Evolutionary conservation across 75 land plant genomes (phyloP), one percentile per base, ranked within the genome.

Genomic region (Ceratopteris richardii): DNA sequence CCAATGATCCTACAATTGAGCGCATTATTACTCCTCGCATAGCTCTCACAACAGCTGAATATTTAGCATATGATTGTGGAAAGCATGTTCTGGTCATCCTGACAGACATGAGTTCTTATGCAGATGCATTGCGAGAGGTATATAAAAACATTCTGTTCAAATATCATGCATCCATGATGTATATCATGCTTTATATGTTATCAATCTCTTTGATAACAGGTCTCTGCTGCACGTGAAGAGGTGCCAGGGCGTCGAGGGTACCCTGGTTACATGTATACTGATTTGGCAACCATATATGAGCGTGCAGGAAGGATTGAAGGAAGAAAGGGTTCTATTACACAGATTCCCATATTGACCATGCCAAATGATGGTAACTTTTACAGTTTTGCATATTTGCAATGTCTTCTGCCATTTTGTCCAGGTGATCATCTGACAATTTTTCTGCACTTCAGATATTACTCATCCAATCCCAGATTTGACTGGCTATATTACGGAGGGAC

Each of bases 111-210:
- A 86, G 90, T 57, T 86, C 90, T 24, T 94, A 94, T 83, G 98
- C 98, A 24, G 98, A 94, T 79, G 98, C 98, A 19, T 88, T 94
- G 72, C 98, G 98, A 77, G 98, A 94, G 96, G 96, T 94, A 70
- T 63, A 21, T 22, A 0, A 13, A 51, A 13, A 51, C 11, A 7
- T 11, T 56, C 16, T n/a, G n/a, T n/a, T n/a, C n/a, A n/a, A n/a
- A n/a, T n/a, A n/a, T n/a, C n/a, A n/a, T n/a, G n/a, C n/a, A n/a
- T n/a, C n/a, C n/a, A n/a, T n/a, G n/a, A n/a, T n/a, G n/a, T n/a
- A n/a, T n/a, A n/a, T n/a, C n/a, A n/a, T n/a, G n/a, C n/a, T n/a
- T n/a, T n/a, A n/a, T n/a, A n/a, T n/a, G n/a, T n/a, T n/a, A n/a
- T n/a, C n/a, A n/a, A 55, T n/a, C 6, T 10, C 23, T 11, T 55